These are phyloP conservation scores for Annulohypoxylon bovei DNA, from an alignment of 495 filamentous ascomycete species.

Conservation along the genomic window DNA sequence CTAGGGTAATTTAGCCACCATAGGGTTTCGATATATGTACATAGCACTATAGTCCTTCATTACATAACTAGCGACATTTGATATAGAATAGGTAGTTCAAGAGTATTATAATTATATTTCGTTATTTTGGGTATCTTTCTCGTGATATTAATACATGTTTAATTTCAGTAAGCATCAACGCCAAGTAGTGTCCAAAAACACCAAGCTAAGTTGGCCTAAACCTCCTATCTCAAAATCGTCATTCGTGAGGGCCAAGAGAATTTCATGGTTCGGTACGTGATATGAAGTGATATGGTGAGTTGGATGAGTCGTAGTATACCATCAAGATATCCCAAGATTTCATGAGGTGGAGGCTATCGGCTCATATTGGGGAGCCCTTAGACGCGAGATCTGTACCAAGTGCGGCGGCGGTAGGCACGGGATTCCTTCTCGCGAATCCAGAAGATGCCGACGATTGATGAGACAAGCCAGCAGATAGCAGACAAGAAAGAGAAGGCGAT, in stretches of 20 bases:
- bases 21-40: no score
- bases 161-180: background rate
- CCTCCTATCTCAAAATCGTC: background rate
- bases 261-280: background rate
- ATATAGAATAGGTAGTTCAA: background rate
- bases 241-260: background rate
- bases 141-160: background rate
- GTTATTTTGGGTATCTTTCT: constrained; percentile 2
- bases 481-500: constrained; percentile 74
- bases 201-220: background rate
- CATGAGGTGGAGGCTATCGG: background rate
- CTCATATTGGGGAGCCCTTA: constrained; percentile 33
- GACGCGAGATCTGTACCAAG: constrained; percentile 55
- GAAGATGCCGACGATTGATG: constrained; percentile 61
- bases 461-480: constrained; percentile 73
- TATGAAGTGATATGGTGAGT: no score
- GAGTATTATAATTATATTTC: background rate
- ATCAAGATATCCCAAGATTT: background rate
- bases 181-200: background rate
- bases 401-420: constrained; percentile 48
- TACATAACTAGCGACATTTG: no score
- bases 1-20: background rate
- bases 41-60: no score
- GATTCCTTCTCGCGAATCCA: constrained; percentile 53
- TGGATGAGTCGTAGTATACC: background rate